Base-by-base conservation (phyloP, 257 asterid genomes). In the Solanum rostratum region DNA sequence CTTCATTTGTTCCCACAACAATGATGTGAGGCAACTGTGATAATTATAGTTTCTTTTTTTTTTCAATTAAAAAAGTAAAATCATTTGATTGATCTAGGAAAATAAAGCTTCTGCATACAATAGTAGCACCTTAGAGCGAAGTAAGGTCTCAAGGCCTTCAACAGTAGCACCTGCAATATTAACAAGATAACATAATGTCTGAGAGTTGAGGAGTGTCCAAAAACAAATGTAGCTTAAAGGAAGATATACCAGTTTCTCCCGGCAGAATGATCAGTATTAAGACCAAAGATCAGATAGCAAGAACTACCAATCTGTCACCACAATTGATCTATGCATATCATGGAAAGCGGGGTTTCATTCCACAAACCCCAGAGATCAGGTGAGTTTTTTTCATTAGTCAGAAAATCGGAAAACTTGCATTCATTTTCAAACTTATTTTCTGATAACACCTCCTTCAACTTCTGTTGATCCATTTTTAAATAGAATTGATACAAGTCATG, bases 121-220 rank as follows among this genome's bases (percentile, higher is more conserved):
- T 46, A 74, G 60, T 49, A 74, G 80, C 84, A 96, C 98, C 98
- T 93, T 97, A 69, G 98, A 95, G 60, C 92, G 98, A 87, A 97
- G 85, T 91, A 95, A 83, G 52, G 91, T 86, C 91, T 97, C 98
- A 50, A 95, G 98, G 87, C 98, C 94, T 78, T 91, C 94, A 91
- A 97, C 87, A 62, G 98, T 92, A 87, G 95, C 94, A 90, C 94
- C 99, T 97, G 94, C 87, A 88, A 91, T 54, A 79, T 80, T 52
- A 88, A 76, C 33, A 66, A 53, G 79, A 84, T 53, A 85, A 66
- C 83, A 84, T 33, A 39, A 78, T 27, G 22, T 27, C 82, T 27
- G 63, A 78, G 82, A 78, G 29, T 39, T 78, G 27, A 49, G 82
- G 82, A 78, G 63, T 4, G 20, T 50, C 82, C 63, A 78, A 78